These are phyloP conservation scores for Amanita molliuscula DNA, from an alignment of 768 basidiomycete genomes.

Conservation along the genomic window DNA sequence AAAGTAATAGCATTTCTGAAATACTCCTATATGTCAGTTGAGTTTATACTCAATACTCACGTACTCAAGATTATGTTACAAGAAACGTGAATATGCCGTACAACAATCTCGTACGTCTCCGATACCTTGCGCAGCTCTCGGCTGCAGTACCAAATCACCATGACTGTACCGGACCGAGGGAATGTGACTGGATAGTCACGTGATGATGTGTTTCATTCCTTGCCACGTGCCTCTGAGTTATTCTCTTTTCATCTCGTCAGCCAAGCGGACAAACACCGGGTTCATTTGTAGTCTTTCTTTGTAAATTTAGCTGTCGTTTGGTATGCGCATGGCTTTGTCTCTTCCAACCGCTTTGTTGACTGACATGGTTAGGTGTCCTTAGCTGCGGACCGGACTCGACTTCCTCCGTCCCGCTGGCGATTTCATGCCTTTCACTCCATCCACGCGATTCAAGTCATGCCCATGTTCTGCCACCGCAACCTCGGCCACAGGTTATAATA, in stretches of 20 bases:
- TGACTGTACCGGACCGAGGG: not conserved
- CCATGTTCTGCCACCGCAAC: not conserved
- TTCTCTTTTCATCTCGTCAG: not conserved
- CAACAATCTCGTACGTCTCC: no score
- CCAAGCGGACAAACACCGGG: not conserved
- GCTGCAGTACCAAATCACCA: no score
- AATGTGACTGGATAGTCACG: not conserved
- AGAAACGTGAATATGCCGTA: no score
- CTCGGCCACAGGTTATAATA: not conserved
- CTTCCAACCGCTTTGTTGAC: not conserved
- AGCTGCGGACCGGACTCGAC: not conserved
- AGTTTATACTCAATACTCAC: no score
- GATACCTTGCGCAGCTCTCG: no score
- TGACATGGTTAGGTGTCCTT: not conserved
- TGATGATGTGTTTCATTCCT: not conserved
- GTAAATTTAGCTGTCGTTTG: not conserved
- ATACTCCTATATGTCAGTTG: no score
- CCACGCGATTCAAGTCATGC: not conserved
- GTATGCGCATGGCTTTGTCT: not conserved
- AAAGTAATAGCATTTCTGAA: no score
- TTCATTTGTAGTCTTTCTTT: slow-evolving; percentile 1
- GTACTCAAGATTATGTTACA: no score
- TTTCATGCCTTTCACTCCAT: not conserved
- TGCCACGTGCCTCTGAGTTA: not conserved
- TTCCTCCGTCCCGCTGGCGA: not conserved